Conservation (phyloP, 495 filamentous ascomycete genomes). For the Penicillium pancosmium region DNA sequence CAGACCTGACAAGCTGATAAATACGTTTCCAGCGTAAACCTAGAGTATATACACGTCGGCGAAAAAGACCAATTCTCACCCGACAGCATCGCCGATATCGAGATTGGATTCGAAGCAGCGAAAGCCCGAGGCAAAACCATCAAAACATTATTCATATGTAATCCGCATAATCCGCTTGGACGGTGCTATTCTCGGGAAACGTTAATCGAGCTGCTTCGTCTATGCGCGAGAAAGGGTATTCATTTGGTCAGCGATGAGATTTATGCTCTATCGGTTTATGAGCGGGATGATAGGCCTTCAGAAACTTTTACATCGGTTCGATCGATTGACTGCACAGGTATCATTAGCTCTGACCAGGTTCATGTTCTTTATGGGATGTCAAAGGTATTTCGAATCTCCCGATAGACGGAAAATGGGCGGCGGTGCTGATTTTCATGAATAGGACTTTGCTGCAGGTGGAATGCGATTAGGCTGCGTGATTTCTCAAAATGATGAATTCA, state of each 20-base stretch:
- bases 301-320: conserved; percentile 41
- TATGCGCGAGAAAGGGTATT: conserved; percentile 57
- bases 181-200: conserved; percentile 56
- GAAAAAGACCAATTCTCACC: background rate
- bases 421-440: background rate
- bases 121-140: conserved; percentile 36
- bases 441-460: background rate
- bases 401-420: background rate
- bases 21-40: background rate
- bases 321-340: conserved; percentile 45
- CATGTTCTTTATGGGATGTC: conserved; percentile 63
- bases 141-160: conserved; percentile 55
- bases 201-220: conserved; percentile 46
- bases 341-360: conserved; percentile 53
- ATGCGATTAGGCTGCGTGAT: background rate
- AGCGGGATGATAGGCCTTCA: conserved; percentile 31
- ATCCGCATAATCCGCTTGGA: conserved; percentile 65
- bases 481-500: background rate
- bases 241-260: conserved; percentile 68
- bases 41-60: background rate
- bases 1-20: background rate
- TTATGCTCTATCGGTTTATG: conserved; percentile 59
- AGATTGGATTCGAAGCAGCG: conserved; percentile 1
- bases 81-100: background rate
- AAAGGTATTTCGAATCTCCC: background rate